Conservation (phyloP, 2,329 filamentous ascomycete species). For the Seiridium cupressi region DNA sequence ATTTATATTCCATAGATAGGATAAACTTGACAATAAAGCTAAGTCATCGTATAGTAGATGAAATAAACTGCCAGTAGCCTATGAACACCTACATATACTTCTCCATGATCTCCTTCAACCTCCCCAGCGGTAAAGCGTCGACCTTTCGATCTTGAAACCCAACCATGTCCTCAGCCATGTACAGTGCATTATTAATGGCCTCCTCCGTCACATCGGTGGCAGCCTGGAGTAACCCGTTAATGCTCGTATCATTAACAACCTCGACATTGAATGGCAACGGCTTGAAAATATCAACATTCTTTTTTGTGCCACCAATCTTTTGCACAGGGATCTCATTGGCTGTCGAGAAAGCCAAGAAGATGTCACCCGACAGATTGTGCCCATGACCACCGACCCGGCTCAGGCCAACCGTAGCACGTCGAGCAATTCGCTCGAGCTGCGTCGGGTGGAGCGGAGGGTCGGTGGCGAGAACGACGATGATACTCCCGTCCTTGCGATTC, state of each 20-base stretch:
- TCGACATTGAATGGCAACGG: slow-evolving; percentile 36
- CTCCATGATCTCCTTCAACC: slow-evolving; percentile 43
- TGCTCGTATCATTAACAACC: slow-evolving; percentile 55
- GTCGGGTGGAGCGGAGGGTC: slow-evolving; percentile 57
- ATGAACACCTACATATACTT: slow-evolving; percentile 25
- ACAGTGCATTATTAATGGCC: slow-evolving; percentile 63
- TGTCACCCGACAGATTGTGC: slow-evolving; percentile 61
- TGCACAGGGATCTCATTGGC: slow-evolving; percentile 50
- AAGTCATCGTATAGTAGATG: no score
- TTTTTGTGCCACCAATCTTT: slow-evolving; percentile 26
- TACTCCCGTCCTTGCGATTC: slow-evolving; percentile 58
- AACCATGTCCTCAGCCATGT: slow-evolving; percentile 58
- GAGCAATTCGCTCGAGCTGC: slow-evolving; percentile 57
- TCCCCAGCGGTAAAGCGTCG: slow-evolving; percentile 47
- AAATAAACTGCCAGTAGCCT: neutral
- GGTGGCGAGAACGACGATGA: slow-evolving; percentile 59
- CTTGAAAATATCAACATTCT: slow-evolving; percentile 38
- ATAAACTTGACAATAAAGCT: no score
- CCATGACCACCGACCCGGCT: slow-evolving; percentile 60
- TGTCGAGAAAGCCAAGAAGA: slow-evolving; percentile 67
- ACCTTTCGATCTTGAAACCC: slow-evolving; percentile 49
- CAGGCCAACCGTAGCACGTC: slow-evolving; percentile 61
- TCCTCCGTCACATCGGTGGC: slow-evolving; percentile 63
- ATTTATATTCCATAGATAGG: no score
- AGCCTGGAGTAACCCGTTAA: slow-evolving; percentile 62